These are phyloP conservation scores for Hyaloscypha finlandica DNA, from an alignment of 495 filamentous ascomycete species.

Conservation along the genomic window DNA sequence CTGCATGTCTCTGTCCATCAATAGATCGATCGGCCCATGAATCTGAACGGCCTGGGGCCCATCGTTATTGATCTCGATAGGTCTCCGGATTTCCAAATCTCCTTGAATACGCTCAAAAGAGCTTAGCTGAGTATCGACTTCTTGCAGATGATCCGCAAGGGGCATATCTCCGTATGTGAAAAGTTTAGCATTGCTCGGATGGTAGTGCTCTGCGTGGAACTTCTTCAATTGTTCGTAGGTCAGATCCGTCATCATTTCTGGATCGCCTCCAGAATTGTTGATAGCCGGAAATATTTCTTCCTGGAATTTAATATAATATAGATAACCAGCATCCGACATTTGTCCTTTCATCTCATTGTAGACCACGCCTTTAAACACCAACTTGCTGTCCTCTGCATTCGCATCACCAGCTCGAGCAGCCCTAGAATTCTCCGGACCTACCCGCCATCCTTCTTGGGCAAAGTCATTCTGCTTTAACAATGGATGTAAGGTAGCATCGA, in stretches of 20 bases:
- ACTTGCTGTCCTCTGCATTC: constrained; percentile 46
- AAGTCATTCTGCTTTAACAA: constrained; percentile 90
- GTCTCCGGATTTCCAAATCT: constrained; percentile 72
- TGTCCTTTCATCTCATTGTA: constrained; percentile 99
- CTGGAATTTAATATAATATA: constrained; percentile 92
- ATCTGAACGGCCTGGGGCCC: constrained; percentile 70
- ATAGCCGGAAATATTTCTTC: constrained; percentile 92
- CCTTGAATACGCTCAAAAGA: constrained; percentile 67
- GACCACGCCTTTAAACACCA: constrained; percentile 97
- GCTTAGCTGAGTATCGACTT: constrained; percentile 71
- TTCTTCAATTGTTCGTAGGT: constrained; percentile 82
- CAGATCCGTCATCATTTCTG: constrained; percentile 91
- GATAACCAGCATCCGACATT: constrained; percentile 95
- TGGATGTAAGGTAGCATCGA: constrained; percentile 90
- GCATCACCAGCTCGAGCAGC: constrained; percentile 48
- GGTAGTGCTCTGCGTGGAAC: constrained; percentile 90
- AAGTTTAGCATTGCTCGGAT: constrained; percentile 94
- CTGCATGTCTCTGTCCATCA: constrained; percentile 82
- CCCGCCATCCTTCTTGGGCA: constrained; percentile 92
- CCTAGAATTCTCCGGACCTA: constrained; percentile 86
- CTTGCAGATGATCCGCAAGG: constrained; percentile 72
- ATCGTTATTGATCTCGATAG: constrained; percentile 63
- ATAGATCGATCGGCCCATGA: constrained; percentile 82
- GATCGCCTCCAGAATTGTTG: constrained; percentile 95
- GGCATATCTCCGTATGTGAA: constrained; percentile 96